Evolutionary conservation across 768 basidiomycete species (phyloP), one percentile per base, ranked within the genome.

Genomic region (Tulasnella calospora): DNA sequence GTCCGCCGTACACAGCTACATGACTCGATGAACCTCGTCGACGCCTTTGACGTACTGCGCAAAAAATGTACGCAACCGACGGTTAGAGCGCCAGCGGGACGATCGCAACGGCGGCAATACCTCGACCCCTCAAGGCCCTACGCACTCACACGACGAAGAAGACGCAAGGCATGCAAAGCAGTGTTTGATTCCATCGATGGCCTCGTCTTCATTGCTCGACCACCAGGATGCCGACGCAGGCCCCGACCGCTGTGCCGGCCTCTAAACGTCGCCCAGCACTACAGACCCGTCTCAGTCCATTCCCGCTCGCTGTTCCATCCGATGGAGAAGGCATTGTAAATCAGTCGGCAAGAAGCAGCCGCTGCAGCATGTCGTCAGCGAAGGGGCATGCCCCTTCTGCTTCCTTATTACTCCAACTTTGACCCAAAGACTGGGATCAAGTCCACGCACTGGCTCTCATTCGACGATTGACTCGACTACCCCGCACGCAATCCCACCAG

Each of bases 21-120:
- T 67, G 61, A 67, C 61, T 67, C 61, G 61, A 10, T 5, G 23
- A 9, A 15, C 61, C 23, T 67, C 27, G 27, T 67, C 30, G 10
- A 35, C 33, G 30, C 17, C 13, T 67, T 67, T 67, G 61, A 67
- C 61, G 61, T 67, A 67, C 33, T n/a, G n/a, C 61, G 30, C 23
- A 67, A 35, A 67, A 67, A 67, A 67, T 67, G 61, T 35, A 35
- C 61, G 61, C 61, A 67, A 67, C 61, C 61, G 61, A 67, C 61
- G 61, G 27, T 33, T 67, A 67, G 30, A 67, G 61, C 61, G 61
- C 61, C 61, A 67, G 61, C 61, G 61, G 35, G 61, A 67, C 61
- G 61, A 67, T 67, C 61, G 61, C 71, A 72, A 46, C 71, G 44
- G 71, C 71, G 71, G 71, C 71, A 40, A 72, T 72, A 72, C 71